A percentile compares a stretch with the other conserved stretches of the same genome.
These are phyloP conservation scores for Tinospora cordifolia DNA, from an alignment of 164 flowering plant species.

Conservation along the genomic window DNA sequence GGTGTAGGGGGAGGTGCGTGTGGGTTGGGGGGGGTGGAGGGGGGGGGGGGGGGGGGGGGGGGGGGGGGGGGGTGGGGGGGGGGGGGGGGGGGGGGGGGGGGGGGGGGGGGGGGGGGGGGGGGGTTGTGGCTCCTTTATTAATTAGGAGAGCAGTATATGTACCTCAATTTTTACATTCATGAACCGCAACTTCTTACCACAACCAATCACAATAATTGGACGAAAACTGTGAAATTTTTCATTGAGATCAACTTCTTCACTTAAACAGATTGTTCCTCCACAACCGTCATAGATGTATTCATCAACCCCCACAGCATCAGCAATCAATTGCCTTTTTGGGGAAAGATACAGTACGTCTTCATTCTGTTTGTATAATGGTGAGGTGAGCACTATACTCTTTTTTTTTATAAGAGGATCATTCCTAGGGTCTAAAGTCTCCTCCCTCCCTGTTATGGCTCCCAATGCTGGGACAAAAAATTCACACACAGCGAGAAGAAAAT, in stretches of 20 bases:
- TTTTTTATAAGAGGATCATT: slow-evolving; percentile 74
- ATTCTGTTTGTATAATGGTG: slow-evolving; percentile 50
- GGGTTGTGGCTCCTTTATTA: no score
- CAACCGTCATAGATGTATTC: slow-evolving; percentile 91
- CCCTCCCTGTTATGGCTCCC: slow-evolving; percentile 85
- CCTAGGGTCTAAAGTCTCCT: slow-evolving; percentile 73
- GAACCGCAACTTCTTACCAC: slow-evolving; percentile 83
- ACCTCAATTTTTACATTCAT: slow-evolving; percentile 94
- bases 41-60: no score
- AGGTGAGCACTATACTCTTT: slow-evolving; percentile 53
- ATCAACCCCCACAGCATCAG: slow-evolving; percentile 61
- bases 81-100: no score
- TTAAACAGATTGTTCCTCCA: slow-evolving; percentile 66
- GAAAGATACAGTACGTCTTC: slow-evolving; percentile 77
- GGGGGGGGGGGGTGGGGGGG: no score
- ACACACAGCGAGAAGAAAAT: slow-evolving; percentile 85
- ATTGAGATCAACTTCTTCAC: slow-evolving; percentile 41
- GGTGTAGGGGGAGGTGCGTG: no score
- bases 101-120: no score
- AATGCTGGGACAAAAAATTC: slow-evolving; percentile 94
- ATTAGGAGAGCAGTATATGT: slow-evolving; percentile 9
- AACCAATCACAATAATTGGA: slow-evolving; percentile 77
- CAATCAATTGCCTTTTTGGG: slow-evolving; percentile 63
- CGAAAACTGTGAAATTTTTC: slow-evolving; percentile 28
- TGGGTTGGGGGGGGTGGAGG: no score